Evolutionary conservation across 352 stramenopile species (phyloP).

Genomic region (Peronospora farinosa): DNA sequence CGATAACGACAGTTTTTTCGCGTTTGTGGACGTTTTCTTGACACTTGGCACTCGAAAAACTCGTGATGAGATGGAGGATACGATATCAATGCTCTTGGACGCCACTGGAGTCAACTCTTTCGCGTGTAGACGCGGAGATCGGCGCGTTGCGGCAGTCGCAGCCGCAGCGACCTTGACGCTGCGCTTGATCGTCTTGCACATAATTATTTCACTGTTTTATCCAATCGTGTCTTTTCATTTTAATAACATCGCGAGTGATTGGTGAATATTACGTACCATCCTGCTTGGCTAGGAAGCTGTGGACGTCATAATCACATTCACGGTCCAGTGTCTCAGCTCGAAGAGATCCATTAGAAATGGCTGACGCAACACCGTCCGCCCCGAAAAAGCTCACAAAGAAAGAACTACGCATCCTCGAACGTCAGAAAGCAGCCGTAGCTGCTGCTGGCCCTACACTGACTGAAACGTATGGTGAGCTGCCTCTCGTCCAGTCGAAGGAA

Average conservation of each 20-base stretch:
- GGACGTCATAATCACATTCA: slow-evolving; percentile 14
- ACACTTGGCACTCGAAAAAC: no score
- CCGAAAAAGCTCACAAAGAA: slow-evolving; percentile 88
- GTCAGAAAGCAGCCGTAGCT: slow-evolving; percentile 69
- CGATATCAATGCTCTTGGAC: no score
- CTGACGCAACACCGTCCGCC: slow-evolving; percentile 35
- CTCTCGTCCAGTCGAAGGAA: slow-evolving; percentile 87
- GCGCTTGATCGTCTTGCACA: no score
- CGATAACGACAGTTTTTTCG: no score
- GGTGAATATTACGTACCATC: slow-evolving; percentile 13
- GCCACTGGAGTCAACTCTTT: no score
- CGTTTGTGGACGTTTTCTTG: no score
- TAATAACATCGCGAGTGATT: slow-evolving; percentile 12
- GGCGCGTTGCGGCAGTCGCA: slow-evolving; percentile 1
- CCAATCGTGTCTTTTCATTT: slow-evolving; percentile 22
- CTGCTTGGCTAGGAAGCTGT: slow-evolving; percentile 15
- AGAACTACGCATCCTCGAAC: slow-evolving; percentile 84
- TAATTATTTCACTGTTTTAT: slow-evolving; percentile 17
- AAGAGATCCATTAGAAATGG: slow-evolving; percentile 32
- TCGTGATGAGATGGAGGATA: no score
- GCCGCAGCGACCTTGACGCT: no score
- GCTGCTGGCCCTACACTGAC: slow-evolving; percentile 65
- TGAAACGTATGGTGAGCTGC: slow-evolving; percentile 83
- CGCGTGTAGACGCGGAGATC: slow-evolving; percentile 22
- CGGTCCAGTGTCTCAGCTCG: no score